Evolutionary conservation across 768 basidiomycete genomes (phyloP).

Genomic region (Clathrus columnatus): DNA sequence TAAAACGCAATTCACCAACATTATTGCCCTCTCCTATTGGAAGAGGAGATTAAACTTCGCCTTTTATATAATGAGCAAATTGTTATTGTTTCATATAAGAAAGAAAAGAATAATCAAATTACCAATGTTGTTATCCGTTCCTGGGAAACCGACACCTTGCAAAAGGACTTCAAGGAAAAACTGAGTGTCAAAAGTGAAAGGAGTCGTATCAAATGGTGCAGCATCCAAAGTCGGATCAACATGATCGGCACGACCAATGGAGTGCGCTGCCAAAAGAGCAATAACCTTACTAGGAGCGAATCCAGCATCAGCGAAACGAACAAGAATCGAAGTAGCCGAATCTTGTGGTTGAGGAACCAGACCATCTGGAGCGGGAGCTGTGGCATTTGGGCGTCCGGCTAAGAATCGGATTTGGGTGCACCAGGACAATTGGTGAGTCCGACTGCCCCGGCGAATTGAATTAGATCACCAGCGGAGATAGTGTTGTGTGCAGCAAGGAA

Average conservation of each 20-base stretch:
- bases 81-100: background rate
- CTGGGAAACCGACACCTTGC: conserved; percentile 16
- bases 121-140: conserved; percentile 26
- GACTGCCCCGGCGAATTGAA: conserved; percentile 40
- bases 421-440: conserved; percentile 35
- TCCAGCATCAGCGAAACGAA: conserved; percentile 13
- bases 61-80: background rate
- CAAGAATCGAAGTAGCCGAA: conserved; percentile 17
- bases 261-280: conserved; percentile 18
- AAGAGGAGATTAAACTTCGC: conserved; percentile 23
- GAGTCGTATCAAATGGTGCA: conserved; percentile 40
- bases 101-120: background rate
- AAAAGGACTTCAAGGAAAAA: conserved; percentile 31
- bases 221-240: conserved; percentile 24
- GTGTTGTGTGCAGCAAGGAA: conserved; percentile 20
- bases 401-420: conserved; percentile 36
- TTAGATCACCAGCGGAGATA: conserved; percentile 22
- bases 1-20: conserved; percentile 34
- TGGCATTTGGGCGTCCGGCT: conserved; percentile 22
- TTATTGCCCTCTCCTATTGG: background rate
- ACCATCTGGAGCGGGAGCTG: conserved; percentile 15
- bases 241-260: conserved; percentile 24
- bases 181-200: conserved; percentile 34
- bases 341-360: conserved; percentile 19
- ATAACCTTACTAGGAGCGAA: conserved; percentile 18